Evolutionary conservation across 2,329 filamentous ascomycete genomes (phyloP), one percentile per base, ranked within the genome.

Genomic region (Fusarium citri): DNA sequence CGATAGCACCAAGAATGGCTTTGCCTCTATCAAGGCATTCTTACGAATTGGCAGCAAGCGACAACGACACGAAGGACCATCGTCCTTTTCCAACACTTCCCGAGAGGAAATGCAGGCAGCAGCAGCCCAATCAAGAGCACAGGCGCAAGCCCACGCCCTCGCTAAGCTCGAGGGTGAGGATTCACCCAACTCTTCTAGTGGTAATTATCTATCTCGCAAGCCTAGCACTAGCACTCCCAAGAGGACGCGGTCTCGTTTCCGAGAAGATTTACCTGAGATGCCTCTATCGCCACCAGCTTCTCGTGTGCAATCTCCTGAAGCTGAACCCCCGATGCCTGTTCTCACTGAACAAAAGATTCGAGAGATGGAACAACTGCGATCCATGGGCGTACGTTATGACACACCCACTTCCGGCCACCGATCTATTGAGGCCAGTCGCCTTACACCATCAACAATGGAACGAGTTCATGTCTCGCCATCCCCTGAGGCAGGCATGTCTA

Each of bases 1-100:
- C 2, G 87, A 88, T 53, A 82, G 84, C 63, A 81, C 77, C 30
- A 82, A 81, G 56, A 80, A 77, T 16, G 77, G 78, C 10, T 80
- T 81, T 22, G 74, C 84, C 31, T 86, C 91, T 1, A 92, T 94
- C 84, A 88, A 89, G 6, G 90, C 92, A 0, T 87, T 98, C 37
- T 93, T 98, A 80, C 89, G 88, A 74, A 91, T 91, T 78, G 88
- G 88, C 28, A 85, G 83, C 81, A 83, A 87, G 84, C 84, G 83
- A 78, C 83, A 87, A 81, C 80, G 88, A 79, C 76, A 82, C 76
- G 80, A 86, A 77, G 67, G 84, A 77, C 86, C 91, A 6, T 92
- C 93, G 0, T 94, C 94, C n/a, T 96, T 97, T 77, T 94, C 94
- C 7, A 97, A 97, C 75, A 93, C 94, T 0, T 97, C 94, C 2